Evolutionary conservation across 192 early-diverging fungal genomes (phyloP), one percentile per base, ranked within the genome.

Genomic region (Phycomyces blakesleeanus): DNA sequence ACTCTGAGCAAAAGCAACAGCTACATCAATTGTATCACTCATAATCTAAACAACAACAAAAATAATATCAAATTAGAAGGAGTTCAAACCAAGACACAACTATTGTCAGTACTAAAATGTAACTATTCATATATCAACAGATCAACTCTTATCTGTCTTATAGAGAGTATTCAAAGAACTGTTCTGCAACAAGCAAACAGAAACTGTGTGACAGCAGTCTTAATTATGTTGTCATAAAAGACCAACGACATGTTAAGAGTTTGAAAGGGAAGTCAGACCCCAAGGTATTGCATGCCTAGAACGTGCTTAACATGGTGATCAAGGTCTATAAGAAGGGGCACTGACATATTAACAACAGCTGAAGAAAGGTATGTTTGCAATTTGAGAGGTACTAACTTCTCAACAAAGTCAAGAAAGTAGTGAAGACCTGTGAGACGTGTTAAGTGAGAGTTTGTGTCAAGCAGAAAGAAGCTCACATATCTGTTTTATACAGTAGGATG

Each of bases 241-340:
- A 5, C 22, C 8, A 37, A 1, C 8, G 15, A 3, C 12, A 25
- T 5, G 59, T 49, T 0, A 0, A 2, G 18, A 21, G 12, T 15
- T 10, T 34, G 15, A 53, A 27, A 24, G n/a, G 18, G 24, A 11
- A 34, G 15, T 1, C 12, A 21, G 47, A 1, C 16, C 61, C 25
- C 10, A 51, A 62, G 39, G 40, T 68, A 9, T 26, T 68, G 10
- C 67, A 68, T 25, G 40, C 54, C 20, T 27, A 54, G 0, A 69
- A 52, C 41, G 27, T 20, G 0, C 4, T 16, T 11, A 21, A 54
- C 27, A 22, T 44, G 2, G 24, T 64, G 1, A 9, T 21, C 14
- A 15, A 21, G 18, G 59, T 71, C 4, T 63, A 71, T 11, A 12
- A 39, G 3, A 63, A 71, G 25, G 57, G 58, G 0, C 63, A 65